Base-by-base conservation (phyloP, 2,329 filamentous ascomycete genomes). In the Monosporascus sp. region DNA sequence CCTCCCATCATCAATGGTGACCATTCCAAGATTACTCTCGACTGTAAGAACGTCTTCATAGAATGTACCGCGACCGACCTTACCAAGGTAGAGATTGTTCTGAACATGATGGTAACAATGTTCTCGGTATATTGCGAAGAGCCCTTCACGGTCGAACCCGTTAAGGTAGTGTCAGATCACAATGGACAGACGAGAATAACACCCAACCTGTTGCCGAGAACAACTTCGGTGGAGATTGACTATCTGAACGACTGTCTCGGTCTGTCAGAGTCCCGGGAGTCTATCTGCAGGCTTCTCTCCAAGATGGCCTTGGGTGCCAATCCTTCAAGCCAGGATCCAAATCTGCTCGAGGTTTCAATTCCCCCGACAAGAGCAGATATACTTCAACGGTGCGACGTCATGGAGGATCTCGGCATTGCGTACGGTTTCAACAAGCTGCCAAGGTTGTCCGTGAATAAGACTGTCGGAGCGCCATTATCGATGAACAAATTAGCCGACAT, bases 351-450 rank as follows among this genome's bases (percentile, higher is more conserved):
- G 65, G 86, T 97, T 27, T 81, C 86, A 37, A 83, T 97, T 24
- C 94, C 94, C 8, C 84, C 92, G 34, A 97, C 92, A 47, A 85
- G 94, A 58, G 93, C 94, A 48, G 94, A 99, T 71, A 87, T 99
- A 43, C 85, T 99, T 34, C 94, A 99, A 72, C 89, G 97, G 68
- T 95, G 91, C 64, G 94, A 99, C 69, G 90, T 99, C 62, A 99
- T 99, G 93, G 94, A 99, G 75, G 95, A 99, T 69, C 86, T 95
- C 20, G 94, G 91, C 41, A 94, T 99, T 60, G 91, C 91, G 51
- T 97, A 97, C 71, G 94, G 95, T 60, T 99, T 96, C 82, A 99
- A 99, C 80, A 91, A 89, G 59, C 86, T 99, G 19, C 92, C 93
- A 1, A 87, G 91, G 50, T 85, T 87, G 48, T 91, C 93, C 66